Conservation (phyloP, 2,329 filamentous ascomycete species). For the Macroventuria anomochaeta region DNA sequence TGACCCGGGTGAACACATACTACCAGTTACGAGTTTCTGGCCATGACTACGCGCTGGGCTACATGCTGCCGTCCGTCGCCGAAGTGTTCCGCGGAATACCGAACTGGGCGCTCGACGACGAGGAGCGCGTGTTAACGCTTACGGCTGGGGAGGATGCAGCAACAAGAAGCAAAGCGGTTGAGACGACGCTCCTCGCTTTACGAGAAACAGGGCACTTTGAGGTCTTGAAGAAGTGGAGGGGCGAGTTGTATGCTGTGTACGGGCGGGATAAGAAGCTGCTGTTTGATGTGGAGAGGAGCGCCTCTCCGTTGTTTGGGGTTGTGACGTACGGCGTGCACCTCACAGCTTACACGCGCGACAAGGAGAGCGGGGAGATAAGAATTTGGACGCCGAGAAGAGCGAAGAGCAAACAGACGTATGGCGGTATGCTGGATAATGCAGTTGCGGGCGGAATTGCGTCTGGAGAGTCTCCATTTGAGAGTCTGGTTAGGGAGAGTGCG, state of each 20-base stretch:
- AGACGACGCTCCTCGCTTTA: conserved; percentile 69
- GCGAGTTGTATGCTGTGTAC: conserved; percentile 53
- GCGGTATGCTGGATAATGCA: conserved; percentile 92
- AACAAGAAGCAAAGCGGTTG: conserved; percentile 66
- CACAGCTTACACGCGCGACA: conserved; percentile 45
- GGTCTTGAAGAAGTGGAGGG: conserved; percentile 63
- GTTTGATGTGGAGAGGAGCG: conserved; percentile 53
- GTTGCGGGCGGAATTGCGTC: conserved; percentile 86
- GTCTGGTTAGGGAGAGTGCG: conserved; percentile 80
- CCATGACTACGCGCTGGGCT: conserved; percentile 66
- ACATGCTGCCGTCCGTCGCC: conserved; percentile 68
- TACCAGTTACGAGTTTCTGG: conserved; percentile 72
- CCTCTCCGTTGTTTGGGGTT: conserved; percentile 53
- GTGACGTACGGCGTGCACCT: conserved; percentile 55
- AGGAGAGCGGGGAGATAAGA: conserved; percentile 64
- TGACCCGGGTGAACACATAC: conserved; percentile 61
- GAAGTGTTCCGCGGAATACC: conserved; percentile 61
- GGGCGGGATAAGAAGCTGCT: conserved; percentile 48
- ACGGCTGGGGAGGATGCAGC: conserved; percentile 65
- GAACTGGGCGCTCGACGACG: conserved; percentile 66
- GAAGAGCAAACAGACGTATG: conserved; percentile 81
- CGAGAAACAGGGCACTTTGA: conserved; percentile 74
- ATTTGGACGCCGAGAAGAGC: conserved; percentile 86
- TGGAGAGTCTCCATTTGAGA: conserved; percentile 80
- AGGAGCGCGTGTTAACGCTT: conserved; percentile 68